Evolutionary conservation across 2,329 filamentous ascomycete genomes (phyloP).

Genomic region (Fusarium devonianum): DNA sequence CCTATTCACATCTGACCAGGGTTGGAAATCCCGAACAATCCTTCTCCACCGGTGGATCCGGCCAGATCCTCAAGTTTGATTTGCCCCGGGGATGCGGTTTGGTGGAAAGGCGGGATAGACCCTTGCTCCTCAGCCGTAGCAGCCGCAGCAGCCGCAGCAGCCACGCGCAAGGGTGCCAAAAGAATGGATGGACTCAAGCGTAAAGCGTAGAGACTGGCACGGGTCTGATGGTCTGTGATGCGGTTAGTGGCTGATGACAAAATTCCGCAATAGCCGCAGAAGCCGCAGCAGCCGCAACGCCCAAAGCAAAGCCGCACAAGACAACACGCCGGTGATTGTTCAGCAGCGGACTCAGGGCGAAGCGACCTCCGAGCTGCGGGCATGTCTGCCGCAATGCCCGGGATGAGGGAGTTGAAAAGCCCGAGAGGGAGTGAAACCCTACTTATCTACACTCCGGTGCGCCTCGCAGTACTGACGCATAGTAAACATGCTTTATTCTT

Average conservation of each 20-base stretch:
- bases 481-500: not conserved
- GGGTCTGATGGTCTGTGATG: no score
- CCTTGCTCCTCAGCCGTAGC: constrained; percentile 3
- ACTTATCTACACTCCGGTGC: not conserved
- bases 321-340: not conserved
- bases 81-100: not conserved
- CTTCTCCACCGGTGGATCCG: constrained; percentile 4
- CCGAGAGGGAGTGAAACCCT: not conserved
- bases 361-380: not conserved
- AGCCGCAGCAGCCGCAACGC: constrained; percentile 11
- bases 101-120: not conserved
- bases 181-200: no score
- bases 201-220: no score
- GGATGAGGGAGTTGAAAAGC: not conserved
- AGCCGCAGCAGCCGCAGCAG: constrained; percentile 10
- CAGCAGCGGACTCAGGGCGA: not conserved
- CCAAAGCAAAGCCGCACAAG: not conserved
- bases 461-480: not conserved
- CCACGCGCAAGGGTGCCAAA: no score
- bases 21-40: constrained; percentile 3
- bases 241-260: not conserved
- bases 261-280: constrained; percentile 12
- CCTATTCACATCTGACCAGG: constrained; percentile 4
- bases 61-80: not conserved
- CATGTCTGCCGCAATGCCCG: not conserved